A percentile compares a stretch with the other conserved stretches of the same genome.
These are phyloP conservation scores for Polyplosphaeria fusca DNA, from an alignment of 495 filamentous ascomycete species.

Conservation along the genomic window DNA sequence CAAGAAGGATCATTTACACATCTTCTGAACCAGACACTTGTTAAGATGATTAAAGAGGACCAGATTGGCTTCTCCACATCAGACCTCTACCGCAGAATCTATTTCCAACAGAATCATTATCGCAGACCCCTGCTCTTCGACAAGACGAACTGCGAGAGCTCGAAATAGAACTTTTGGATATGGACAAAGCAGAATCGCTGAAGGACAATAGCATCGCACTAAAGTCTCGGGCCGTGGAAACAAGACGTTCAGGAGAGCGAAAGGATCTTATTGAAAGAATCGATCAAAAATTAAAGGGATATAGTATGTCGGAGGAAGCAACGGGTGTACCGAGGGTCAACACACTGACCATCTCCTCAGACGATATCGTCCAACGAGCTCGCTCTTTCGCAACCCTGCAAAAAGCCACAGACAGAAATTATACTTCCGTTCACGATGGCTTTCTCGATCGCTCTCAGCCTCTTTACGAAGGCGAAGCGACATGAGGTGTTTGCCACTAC, in stretches of 20 bases:
- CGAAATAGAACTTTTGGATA: neutral
- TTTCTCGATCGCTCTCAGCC: slow-evolving; percentile 38
- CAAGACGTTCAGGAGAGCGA: neutral
- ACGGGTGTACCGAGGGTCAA: too few relatives aligned
- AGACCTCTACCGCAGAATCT: slow-evolving; percentile 8
- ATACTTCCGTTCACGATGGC: slow-evolving; percentile 40
- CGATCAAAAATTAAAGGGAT: slow-evolving; percentile 41
- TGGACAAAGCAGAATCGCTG: neutral
- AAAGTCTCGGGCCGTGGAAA: neutral
- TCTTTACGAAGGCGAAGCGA: slow-evolving; percentile 42
- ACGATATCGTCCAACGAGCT: slow-evolving; percentile 23
- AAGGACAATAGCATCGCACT: neutral
- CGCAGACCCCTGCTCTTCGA: slow-evolving; percentile 9
- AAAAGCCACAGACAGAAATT: slow-evolving; percentile 27
- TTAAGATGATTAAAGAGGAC: neutral
- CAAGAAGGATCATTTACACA: slow-evolving; percentile 10
- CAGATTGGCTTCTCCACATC: slow-evolving; percentile 5
- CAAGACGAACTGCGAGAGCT: slow-evolving; percentile 1
- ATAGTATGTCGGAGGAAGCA: too few relatives aligned
- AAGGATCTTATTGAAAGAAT: slow-evolving; percentile 32
- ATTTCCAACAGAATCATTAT: neutral
- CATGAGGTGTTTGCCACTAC: slow-evolving; percentile 44
- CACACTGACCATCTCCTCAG: too few relatives aligned
- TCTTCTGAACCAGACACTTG: neutral
- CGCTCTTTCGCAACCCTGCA: slow-evolving; percentile 21